Evolutionary conservation across 148 eudicot genomes (phyloP), one percentile per base, ranked within the genome.

Genomic region (Amaranthus hypochondriacus): DNA sequence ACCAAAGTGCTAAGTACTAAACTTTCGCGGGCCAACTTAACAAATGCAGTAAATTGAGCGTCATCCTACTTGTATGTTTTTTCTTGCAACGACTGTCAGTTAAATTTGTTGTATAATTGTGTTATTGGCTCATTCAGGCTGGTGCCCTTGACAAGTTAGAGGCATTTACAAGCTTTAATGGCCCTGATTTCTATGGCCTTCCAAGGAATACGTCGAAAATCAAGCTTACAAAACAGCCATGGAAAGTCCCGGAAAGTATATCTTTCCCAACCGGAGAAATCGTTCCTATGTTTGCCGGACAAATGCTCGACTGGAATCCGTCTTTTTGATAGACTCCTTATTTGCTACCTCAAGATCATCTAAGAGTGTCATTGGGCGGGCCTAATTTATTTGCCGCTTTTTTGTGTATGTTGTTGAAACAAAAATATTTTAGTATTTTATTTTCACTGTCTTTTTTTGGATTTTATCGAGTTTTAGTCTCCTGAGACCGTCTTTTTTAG

Each of bases 91-190:
- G n/a, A 6, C 48, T 11, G 18, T 21, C 47, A 57, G 47, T 60
- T 18, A 7, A 28, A 52, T 63, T 52, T 52, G 64, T 58, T 50
- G 64, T 28, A 56, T 63, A 63, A 39, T 58, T 50, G 64, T 28
- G 56, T 63, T 68, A 39, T 18, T 74, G 58, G 7, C 53, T 43
- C 13, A 56, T 6, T 68, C 68, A 95, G 99, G 99, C 90, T 43
- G 88, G 88, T 79, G 97, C 99, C 28, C 85, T 96, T 9, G 96
- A 96, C 87, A 92, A 96, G 86, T 75, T 96, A 66, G 99, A 93
- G 79, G 98, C 94, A 49, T 93, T 93, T 80, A 88, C 92, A 15
- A 93, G 99, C 87, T 96, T 96, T 69, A 92, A 96, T 62, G 99
- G 99, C 67, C 97, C 99, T 13, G 99, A 96, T 79, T 92, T 96